Percentiles rank a stretch among this genome's conserved stretches.
These are phyloP conservation scores for Tolypocladium amazonense DNA, from an alignment of 2,329 filamentous ascomycete genomes.

Conservation along the genomic window DNA sequence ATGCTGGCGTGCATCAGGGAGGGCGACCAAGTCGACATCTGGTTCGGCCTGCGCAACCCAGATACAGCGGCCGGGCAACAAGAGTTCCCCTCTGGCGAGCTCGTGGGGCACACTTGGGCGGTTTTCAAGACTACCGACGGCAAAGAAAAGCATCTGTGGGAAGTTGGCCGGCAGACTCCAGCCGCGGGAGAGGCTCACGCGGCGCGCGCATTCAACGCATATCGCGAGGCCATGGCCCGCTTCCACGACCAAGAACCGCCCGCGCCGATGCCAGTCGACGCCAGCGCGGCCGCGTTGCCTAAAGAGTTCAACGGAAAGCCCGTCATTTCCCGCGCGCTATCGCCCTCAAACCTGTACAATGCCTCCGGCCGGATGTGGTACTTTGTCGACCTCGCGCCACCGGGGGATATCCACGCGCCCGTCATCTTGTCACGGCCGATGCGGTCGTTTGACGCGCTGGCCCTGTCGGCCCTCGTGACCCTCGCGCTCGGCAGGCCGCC, in stretches of 20 bases:
- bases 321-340: conserved; percentile 7
- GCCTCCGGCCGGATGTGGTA: conserved; percentile 10
- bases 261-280: not conserved
- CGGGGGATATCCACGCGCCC: not conserved
- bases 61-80: conserved; percentile 2
- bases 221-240: conserved; percentile 5
- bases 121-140: conserved; percentile 4
- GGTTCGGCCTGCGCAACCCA: conserved; percentile 6
- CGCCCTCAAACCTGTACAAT: conserved; percentile 8
- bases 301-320: conserved; percentile 3
- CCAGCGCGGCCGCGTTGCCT: not conserved
- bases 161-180: conserved; percentile 6
- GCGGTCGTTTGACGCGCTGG: conserved; percentile 8
- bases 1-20: conserved; percentile 6
- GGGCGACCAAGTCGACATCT: conserved; percentile 8
- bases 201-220: conserved; percentile 7
- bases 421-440: conserved; percentile 6
- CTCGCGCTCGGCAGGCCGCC: conserved; percentile 6
- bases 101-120: conserved; percentile 8
- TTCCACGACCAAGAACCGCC: not conserved
- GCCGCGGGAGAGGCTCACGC: conserved; percentile 4
- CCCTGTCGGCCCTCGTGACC: conserved; percentile 6
- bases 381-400: conserved; percentile 7
- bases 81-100: conserved; percentile 2
- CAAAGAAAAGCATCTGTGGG: conserved; percentile 5